Conservation (phyloP, 176 grass and related monocot genomes). For the Bonia amplexicaulis region DNA sequence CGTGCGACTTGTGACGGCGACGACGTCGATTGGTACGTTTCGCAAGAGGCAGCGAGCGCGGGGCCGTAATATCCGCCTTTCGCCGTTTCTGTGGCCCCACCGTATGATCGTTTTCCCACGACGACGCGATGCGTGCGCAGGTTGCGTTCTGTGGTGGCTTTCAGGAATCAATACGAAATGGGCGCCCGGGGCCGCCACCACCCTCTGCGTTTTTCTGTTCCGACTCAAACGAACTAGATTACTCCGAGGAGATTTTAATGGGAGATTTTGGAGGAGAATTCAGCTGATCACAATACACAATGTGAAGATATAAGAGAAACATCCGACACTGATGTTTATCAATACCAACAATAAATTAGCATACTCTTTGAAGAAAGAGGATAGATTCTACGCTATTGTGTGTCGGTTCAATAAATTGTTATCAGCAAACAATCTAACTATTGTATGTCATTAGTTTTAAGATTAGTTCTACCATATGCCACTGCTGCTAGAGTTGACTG, state of each 20-base stretch:
- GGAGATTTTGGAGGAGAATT: too few species aligned
- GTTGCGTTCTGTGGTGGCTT: neutral
- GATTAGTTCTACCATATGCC: too few species aligned
- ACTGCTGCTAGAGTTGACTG: too few species aligned
- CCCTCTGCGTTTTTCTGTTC: neutral
- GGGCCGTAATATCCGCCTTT: neutral
- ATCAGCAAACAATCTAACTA: too few species aligned
- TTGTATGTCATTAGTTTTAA: accelerated
- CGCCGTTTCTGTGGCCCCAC: neutral
- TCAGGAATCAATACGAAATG: conserved; percentile 18
- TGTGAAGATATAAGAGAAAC: too few species aligned
- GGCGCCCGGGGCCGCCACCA: neutral
- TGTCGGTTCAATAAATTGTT: too few species aligned
- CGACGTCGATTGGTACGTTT: neutral
- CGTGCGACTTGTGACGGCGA: neutral
- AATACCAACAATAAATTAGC: neutral
- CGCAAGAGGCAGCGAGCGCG: neutral
- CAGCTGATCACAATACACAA: too few species aligned
- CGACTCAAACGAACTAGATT: neutral
- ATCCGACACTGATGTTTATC: too few species aligned
- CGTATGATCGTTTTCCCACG: neutral
- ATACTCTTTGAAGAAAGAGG: neutral
- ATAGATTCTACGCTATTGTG: too few species aligned
- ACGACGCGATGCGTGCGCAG: neutral
- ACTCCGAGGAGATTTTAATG: too few species aligned